These are phyloP conservation scores for Cordyceps fumosorosea DNA, from an alignment of 2,329 filamentous ascomycete genomes.

Conservation along the genomic window DNA sequence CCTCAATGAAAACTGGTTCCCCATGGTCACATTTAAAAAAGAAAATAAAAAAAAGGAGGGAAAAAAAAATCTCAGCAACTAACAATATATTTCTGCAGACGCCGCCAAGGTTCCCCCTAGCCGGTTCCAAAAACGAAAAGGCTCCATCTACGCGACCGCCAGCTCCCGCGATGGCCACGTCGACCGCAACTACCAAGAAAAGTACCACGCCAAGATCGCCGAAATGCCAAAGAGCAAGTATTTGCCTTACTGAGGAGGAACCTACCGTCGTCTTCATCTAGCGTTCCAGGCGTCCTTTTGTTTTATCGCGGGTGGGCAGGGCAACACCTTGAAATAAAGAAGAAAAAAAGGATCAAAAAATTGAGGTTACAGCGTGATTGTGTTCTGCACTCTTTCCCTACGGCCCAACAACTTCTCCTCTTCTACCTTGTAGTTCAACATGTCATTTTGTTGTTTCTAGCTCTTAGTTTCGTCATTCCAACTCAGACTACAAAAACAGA, in stretches of 20 bases:
- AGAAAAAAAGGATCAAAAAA: background rate
- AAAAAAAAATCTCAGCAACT: background rate
- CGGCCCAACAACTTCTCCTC: background rate
- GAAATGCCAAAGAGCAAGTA: conserved; percentile 42
- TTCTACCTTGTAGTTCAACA: background rate
- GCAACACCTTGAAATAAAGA: background rate
- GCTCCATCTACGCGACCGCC: conserved; percentile 61
- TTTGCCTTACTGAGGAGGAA: background rate
- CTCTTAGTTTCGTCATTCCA: no score
- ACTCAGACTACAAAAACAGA: no score
- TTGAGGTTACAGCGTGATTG: background rate
- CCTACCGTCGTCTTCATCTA: no score
- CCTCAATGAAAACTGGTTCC: no score
- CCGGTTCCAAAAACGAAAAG: conserved; percentile 63
- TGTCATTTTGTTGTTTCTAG: background rate
- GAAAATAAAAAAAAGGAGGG: no score
- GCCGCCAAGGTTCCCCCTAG: conserved; percentile 61
- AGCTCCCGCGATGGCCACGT: conserved; percentile 59
- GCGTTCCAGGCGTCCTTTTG: background rate
- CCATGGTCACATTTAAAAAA: no score
- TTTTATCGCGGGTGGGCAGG: background rate
- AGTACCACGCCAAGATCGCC: conserved; percentile 54
- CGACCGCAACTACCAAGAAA: conserved; percentile 50
- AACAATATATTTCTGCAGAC: conserved; percentile 35
- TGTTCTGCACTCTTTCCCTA: background rate